Evolutionary conservation across 768 basidiomycete species (phyloP).

Genomic region (Leccinum disarticulatum): DNA sequence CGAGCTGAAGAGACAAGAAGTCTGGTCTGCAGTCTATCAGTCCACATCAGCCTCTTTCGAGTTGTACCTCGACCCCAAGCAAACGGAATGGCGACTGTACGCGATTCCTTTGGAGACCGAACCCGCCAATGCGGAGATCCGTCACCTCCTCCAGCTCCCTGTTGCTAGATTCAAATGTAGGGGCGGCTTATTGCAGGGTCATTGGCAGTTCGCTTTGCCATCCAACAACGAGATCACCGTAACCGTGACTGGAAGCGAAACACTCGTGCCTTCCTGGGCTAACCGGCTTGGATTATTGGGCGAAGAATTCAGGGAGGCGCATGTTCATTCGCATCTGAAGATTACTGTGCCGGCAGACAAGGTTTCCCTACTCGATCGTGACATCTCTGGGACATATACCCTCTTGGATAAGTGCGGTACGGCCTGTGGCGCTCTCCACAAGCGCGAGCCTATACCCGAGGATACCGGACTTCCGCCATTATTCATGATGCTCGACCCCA

Average conservation of each 20-base stretch:
- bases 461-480: conserved; percentile 59
- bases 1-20: conserved; percentile 82
- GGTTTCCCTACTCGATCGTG: conserved; percentile 59
- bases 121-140: conserved; percentile 78
- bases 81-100: conserved; percentile 86
- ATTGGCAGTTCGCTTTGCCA: conserved; percentile 83
- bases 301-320: conserved; percentile 63
- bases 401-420: conserved; percentile 88
- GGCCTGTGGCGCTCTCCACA: conserved; percentile 81
- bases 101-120: conserved; percentile 64
- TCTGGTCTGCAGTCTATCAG: conserved; percentile 81
- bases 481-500: conserved; percentile 82
- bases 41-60: conserved; percentile 71
- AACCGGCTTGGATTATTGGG: conserved; percentile 70
- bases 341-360: conserved; percentile 56
- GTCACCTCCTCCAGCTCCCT: conserved; percentile 68
- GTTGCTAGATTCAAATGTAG: conserved; percentile 70
- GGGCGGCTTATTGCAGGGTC: conserved; percentile 59
- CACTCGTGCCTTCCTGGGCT: conserved; percentile 83
- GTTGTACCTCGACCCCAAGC: conserved; percentile 70
- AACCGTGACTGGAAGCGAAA: conserved; percentile 56
- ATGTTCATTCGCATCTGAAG: conserved; percentile 65
- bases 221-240: conserved; percentile 52
- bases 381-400: conserved; percentile 77
- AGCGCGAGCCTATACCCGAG: conserved; percentile 44